Base-by-base conservation (phyloP, 1,139 yeast genomes). In the Diutina siamensis region DNA sequence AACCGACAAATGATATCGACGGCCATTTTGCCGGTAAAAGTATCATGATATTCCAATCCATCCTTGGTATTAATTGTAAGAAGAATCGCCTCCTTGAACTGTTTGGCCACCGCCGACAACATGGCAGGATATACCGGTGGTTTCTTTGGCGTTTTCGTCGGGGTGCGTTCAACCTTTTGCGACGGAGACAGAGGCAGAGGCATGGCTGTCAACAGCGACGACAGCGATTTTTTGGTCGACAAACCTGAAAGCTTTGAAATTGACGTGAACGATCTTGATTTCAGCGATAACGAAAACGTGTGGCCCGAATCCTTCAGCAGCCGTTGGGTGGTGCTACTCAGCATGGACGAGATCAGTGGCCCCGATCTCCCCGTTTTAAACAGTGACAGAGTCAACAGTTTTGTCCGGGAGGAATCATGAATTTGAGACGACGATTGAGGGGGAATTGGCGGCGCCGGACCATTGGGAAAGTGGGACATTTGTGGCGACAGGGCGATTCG, bases 1-100 rank as follows among this genome's bases (percentile, higher is more conserved):
- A 92, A 83, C 47, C 83, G 74, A 50, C 95, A 83, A 48, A 92
- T 80, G 22, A 83, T 75, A 61, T 88, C 97, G 44, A 92, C 95
- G 0, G 97, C 96, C 65, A 86, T 94, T 34, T 86, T 74, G 19
- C 99, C 99, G 0, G 96, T 84, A 59, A 94, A 94, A 0, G 97
- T 83, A 58, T 89, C 95, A 58, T 94, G 86, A 63, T 89, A 89
- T 51, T 92, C 86, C 55, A 92, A 74, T n/a, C 96, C 97, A 64
- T 89, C 94, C 58, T 92, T 92, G 57, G 84, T 83, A 53, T 86
- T 80, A 50, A 88, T 88, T 2, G 92, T 83, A 27, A 86, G 61
- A 25, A 76, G 75, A 40, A 88, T 75, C 27, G 80, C 68, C 52
- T 83, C 87, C 52, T 81, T 76, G 60, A 92, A 88, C 19, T 79